These are phyloP conservation scores for Clarireedia sp. DNA, from an alignment of 2,329 filamentous ascomycete genomes.

Conservation along the genomic window DNA sequence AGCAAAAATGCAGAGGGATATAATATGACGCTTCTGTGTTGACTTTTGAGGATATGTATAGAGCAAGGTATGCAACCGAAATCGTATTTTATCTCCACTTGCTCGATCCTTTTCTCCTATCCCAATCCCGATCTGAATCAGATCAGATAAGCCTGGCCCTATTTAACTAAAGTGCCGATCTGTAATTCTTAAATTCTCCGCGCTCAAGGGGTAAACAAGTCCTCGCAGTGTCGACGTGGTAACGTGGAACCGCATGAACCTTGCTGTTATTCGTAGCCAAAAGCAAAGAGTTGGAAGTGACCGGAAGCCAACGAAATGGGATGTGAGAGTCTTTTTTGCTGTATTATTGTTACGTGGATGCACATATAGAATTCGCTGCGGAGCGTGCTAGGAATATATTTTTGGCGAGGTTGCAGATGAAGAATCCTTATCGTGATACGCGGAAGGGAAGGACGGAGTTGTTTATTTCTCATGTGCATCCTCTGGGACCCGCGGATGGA, in stretches of 20 bases:
- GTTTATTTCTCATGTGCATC: neutral
- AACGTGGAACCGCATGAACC: constrained; percentile 1
- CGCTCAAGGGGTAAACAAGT: neutral
- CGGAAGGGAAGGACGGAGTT: neutral
- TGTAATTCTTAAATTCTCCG: neutral
- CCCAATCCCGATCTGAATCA: neutral
- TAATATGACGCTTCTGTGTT: no score
- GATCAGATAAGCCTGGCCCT: constrained; percentile 1
- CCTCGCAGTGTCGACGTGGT: neutral
- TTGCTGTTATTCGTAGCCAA: neutral
- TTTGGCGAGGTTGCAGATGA: neutral
- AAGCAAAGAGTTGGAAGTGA: no score
- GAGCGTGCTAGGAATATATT: neutral
- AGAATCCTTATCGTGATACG: neutral
- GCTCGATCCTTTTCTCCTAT: constrained; percentile 2
- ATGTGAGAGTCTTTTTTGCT: neutral
- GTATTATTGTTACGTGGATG: neutral
- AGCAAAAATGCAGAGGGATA: neutral
- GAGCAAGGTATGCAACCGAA: no score
- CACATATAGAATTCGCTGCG: neutral
- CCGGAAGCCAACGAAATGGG: no score
- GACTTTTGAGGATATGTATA: no score
- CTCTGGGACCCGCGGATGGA: no score
- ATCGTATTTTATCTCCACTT: no score
- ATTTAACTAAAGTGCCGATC: no score